Conservation (phyloP, 768 basidiomycete species). For the Leccinum subtestaceum region DNA sequence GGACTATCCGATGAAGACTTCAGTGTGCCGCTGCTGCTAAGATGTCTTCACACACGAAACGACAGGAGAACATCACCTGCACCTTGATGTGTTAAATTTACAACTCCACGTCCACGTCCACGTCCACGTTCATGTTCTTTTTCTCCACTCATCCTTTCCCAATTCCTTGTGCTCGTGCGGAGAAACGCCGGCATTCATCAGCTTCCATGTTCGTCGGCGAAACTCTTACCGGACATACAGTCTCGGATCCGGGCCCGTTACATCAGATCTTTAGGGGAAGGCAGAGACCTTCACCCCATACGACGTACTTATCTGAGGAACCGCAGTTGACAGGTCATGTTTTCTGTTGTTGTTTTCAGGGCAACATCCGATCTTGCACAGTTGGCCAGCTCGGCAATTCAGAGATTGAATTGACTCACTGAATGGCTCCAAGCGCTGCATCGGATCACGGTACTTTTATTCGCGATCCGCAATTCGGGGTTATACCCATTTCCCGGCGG, state of each 20-base stretch:
- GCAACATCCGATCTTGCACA: background rate
- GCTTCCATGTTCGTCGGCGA: constrained; percentile 7
- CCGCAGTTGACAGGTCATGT: background rate
- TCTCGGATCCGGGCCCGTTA: background rate
- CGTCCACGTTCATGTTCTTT: constrained; percentile 5
- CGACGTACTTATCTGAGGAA: background rate
- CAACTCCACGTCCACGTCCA: background rate
- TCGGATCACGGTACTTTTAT: background rate
- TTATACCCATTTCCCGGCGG: background rate
- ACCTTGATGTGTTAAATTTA: background rate
- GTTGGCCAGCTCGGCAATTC: background rate
- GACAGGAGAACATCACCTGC: background rate
- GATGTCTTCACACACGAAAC: constrained; percentile 3
- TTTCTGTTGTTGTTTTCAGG: constrained; percentile 2
- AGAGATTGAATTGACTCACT: background rate
- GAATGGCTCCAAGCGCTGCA: background rate
- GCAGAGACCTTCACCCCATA: background rate
- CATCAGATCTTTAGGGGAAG: background rate
- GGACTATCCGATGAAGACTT: background rate
- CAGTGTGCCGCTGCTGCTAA: background rate
- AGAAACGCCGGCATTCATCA: background rate
- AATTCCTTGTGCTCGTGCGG: background rate
- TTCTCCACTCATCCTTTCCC: background rate
- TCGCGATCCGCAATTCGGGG: constrained; percentile 9
- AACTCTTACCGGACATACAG: background rate